These are phyloP conservation scores for Pezicula carpinea DNA, from an alignment of 2,329 filamentous ascomycete species.

Conservation along the genomic window DNA sequence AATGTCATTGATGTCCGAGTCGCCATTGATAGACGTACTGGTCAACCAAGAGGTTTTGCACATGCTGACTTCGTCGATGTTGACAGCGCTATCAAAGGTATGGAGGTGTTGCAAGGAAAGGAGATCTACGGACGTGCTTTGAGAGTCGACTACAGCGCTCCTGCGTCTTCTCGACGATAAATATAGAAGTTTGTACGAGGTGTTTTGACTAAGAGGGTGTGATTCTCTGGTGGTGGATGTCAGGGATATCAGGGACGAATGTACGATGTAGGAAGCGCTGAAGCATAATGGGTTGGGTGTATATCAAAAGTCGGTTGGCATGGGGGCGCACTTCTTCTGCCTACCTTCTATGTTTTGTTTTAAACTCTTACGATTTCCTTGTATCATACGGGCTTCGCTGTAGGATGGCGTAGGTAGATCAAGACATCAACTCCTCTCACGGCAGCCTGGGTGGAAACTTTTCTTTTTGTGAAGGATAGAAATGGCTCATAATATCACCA, in stretches of 20 bases:
- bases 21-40: slow-evolving; percentile 75
- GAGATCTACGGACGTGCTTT: slow-evolving; percentile 62
- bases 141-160: slow-evolving; percentile 54
- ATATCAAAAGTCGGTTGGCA: background rate
- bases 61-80: slow-evolving; percentile 75
- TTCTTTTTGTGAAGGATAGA: slow-evolving; percentile 7
- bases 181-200: too few relatives aligned
- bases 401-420: slow-evolving; percentile 14
- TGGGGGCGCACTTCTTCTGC: slow-evolving; percentile 7
- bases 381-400: slow-evolving; percentile 22
- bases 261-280: background rate
- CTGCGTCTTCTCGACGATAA: background rate
- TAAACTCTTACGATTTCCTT: slow-evolving; percentile 16
- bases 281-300: background rate
- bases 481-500: slow-evolving; percentile 2
- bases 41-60: slow-evolving; percentile 77
- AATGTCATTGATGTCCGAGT: slow-evolving; percentile 75
- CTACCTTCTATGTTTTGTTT: slow-evolving; percentile 20
- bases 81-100: slow-evolving; percentile 58
- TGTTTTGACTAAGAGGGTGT: background rate
- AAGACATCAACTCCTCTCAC: slow-evolving; percentile 16
- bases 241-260: background rate
- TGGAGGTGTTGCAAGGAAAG: slow-evolving; percentile 49
- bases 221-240: background rate
- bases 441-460: slow-evolving; percentile 2